Base-by-base conservation (phyloP, 805 yeast genomes). In the Kluyveromyces siamensis region DNA sequence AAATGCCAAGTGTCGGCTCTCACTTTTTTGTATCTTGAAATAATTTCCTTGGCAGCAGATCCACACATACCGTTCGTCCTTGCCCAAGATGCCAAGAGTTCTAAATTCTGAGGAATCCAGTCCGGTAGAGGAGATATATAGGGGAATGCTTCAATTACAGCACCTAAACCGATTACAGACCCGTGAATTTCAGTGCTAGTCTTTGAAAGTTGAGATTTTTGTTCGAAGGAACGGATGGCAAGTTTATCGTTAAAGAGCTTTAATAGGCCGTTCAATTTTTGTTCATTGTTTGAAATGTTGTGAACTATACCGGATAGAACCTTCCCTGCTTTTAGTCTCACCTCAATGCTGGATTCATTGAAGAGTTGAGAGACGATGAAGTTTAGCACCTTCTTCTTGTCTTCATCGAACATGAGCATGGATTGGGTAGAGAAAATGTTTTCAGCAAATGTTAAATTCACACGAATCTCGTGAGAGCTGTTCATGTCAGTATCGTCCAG, bases 1-100 rank as follows among this genome's bases (percentile, higher is more conserved):
- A 88, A 78, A 59, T 87, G 95, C 99, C 99, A 91, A 0, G 97
- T 88, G 59, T 91, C 99, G 50, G 90, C 95, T 55, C 98, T 77
- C 6, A 87, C 80, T 70, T 89, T 89, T 64, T 90, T 91, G 70
- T 93, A 93, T 53, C 80, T 83, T 53, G 95, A 83, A 45, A 91
- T 72, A 1, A 79, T 76, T 33, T 81, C 82, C 65, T 91, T 91
- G 7, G 96, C 95, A 1, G 95, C 77, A 48, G 83, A 78, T 1
- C 96, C 96, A 27, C 85, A 79, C 47, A 81, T 63, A 8, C 97
- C 97, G 16, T 82, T 82, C 18, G 85, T 76, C 14, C 84, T 79
- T 2, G 88, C 82, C 61, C 81, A 81, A 25, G 76, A 77, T 0
- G 96, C 89, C 50, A 93, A 67, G 1, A 77, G 70, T 1, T 84